phyloP scores from a whole-genome alignment of 306 rosid species.

The Dalbergia cultrata region DNA sequence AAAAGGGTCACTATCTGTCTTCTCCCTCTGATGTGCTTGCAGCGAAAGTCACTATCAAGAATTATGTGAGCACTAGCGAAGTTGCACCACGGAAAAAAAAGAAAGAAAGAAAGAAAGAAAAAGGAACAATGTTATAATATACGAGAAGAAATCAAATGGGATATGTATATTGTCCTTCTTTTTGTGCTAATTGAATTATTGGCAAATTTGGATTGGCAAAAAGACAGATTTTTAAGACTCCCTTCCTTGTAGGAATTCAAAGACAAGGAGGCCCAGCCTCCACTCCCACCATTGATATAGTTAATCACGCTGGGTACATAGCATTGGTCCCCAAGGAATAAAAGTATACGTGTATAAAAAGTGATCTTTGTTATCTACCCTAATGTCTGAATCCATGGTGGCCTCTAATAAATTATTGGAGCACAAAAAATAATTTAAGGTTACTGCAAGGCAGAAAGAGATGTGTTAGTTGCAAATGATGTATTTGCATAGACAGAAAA shows the following conservation, averaged over 20 bases:
- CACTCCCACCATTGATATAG: conserved; percentile 8
- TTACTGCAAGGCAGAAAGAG: background rate
- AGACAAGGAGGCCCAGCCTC: conserved; percentile 40
- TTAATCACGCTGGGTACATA: conserved; percentile 16
- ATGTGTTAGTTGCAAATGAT: background rate
- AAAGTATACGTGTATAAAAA: conserved; percentile 48
- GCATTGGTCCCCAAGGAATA: conserved; percentile 27
- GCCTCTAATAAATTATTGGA: conserved; percentile 22
- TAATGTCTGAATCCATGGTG: conserved; percentile 42
- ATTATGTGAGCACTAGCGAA: conserved; percentile 44
- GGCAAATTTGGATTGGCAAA: conserved; percentile 42
- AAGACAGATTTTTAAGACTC: conserved; percentile 44
- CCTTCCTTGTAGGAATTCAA: conserved; percentile 41
- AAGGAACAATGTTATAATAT: conserved; percentile 46
- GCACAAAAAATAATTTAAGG: conserved; percentile 28
- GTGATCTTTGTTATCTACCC: conserved; percentile 54
- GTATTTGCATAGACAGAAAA: background rate
- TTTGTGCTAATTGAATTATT: conserved; percentile 47
- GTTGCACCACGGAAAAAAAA: conserved; percentile 49
- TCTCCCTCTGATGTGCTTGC: conserved; percentile 33
- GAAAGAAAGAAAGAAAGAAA: background rate
- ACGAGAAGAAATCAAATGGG: conserved; percentile 45
- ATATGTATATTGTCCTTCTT: conserved; percentile 19
- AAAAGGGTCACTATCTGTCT: conserved; percentile 38
- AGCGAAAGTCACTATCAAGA: conserved; percentile 48